Percentiles rank a stretch among this genome's conserved stretches.
These are phyloP conservation scores for Mucuna pruriens DNA, from an alignment of 306 rosid genomes.

Conservation along the genomic window DNA sequence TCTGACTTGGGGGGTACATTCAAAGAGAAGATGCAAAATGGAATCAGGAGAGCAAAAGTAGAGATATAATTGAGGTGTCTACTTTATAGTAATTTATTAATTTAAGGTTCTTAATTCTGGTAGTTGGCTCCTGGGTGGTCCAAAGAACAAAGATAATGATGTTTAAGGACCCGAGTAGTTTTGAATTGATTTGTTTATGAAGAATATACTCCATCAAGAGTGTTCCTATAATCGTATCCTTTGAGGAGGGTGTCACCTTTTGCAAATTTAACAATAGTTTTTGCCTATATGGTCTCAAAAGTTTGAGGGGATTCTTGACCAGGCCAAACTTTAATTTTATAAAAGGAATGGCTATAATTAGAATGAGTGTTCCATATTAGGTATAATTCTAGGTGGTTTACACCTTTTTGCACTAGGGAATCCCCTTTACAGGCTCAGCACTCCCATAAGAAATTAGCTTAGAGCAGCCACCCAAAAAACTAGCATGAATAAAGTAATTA, in stretches of 20 bases:
- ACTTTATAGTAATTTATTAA: not conserved
- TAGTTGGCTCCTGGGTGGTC: slow-evolving; percentile 39
- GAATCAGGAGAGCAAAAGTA: slow-evolving; percentile 41
- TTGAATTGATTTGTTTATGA: slow-evolving; percentile 27
- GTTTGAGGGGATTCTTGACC: slow-evolving; percentile 12
- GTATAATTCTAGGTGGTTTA: slow-evolving; percentile 20
- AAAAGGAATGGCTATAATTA: slow-evolving; percentile 7
- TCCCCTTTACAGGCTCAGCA: slow-evolving; percentile 49
- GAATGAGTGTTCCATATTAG: slow-evolving; percentile 34
- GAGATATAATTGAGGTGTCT: slow-evolving; percentile 22
- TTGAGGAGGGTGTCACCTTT: slow-evolving; percentile 30
- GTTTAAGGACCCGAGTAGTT: slow-evolving; percentile 27
- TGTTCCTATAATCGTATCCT: slow-evolving; percentile 29
- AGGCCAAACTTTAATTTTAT: not conserved
- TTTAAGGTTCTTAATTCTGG: slow-evolving; percentile 31
- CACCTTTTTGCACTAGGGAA: slow-evolving; percentile 33
- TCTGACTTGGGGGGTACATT: slow-evolving; percentile 11
- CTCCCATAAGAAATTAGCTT: slow-evolving; percentile 35
- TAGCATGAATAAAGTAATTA: slow-evolving; percentile 27
- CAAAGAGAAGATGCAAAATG: slow-evolving; percentile 43
- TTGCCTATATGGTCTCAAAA: slow-evolving; percentile 29
- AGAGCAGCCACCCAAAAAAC: slow-evolving; percentile 14
- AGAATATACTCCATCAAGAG: slow-evolving; percentile 15
- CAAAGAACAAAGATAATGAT: slow-evolving; percentile 37
- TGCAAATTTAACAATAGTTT: slow-evolving; percentile 8